Evolutionary conservation across 2,329 filamentous ascomycete species (phyloP), one percentile per base, ranked within the genome.

Genomic region (Emmonsia crescens): DNA sequence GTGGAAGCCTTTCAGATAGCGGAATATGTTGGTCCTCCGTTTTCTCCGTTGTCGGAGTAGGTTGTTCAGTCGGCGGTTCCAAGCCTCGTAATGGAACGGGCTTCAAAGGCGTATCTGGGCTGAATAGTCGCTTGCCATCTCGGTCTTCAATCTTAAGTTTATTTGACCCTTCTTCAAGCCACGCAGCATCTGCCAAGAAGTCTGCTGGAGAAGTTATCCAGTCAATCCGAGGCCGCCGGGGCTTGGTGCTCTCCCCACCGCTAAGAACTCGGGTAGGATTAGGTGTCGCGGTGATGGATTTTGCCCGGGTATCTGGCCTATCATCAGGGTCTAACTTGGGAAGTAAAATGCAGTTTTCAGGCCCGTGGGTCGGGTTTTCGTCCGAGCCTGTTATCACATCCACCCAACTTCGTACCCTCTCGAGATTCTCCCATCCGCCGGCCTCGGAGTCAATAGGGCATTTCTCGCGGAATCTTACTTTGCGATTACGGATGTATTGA

Each of bases 401-500:
- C 1, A 96, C 82, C 91, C 92, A 97, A 38, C 81, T 78, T 59
- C 83, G 83, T 8, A 96, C 89, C 54, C 79, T 83, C 3, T 83
- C 79, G 1, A 89, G 78, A 72, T 96, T 86, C 46, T 84, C 81
- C 78, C 95, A 97, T 0, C 89, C 89, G 66, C 89, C 86, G 1
- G 81, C 80, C 64, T 90, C 85, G 19, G 89, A 85, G 68, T 94
- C 85, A 40, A 96, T 86, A 0, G 82, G 76, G 66, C 83, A 86
- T 48, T 89, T 84, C 75, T 95, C 89, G 19, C 92, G 83, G 31
- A 88, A 87, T 64, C 94, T 83, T 14, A 94, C 83, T 71, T 92
- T 93, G 56, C 93, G 84, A 71, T 99, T 97, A 24, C 94, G 87
- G 61, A 97, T 89, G 68, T 91, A 91, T 73, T 97, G 94, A 29